A percentile compares a stretch with the other conserved stretches of the same genome.
Conservation (phyloP, 768 basidiomycete species). For the Naganishia kalamii region DNA sequence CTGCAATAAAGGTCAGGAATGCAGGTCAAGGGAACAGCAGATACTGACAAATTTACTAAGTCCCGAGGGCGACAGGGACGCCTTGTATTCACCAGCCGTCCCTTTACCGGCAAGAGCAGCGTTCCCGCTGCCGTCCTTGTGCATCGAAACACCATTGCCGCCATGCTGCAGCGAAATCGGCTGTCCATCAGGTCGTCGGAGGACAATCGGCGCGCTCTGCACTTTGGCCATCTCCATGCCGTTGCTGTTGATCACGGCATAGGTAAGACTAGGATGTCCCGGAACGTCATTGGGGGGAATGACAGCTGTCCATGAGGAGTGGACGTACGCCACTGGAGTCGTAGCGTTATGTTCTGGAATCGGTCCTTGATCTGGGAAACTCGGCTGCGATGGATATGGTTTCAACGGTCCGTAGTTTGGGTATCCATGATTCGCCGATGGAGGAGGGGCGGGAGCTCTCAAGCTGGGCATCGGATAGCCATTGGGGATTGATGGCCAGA, state of each 20-base stretch:
- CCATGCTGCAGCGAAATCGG: background rate
- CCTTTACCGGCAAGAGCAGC: too few relatives aligned
- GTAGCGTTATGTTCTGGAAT: too few relatives aligned
- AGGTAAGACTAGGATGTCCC: conserved; percentile 1
- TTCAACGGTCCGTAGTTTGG: too few relatives aligned
- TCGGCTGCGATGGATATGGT: too few relatives aligned
- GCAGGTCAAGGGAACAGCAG: background rate
- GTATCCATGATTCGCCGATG: too few relatives aligned
- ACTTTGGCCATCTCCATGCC: background rate
- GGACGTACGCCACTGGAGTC: background rate
- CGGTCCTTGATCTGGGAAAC: too few relatives aligned
- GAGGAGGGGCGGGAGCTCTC: too few relatives aligned
- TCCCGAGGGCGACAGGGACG: background rate
- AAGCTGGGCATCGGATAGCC: too few relatives aligned
- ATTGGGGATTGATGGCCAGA: too few relatives aligned
- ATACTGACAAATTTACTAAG: conserved; percentile 5
- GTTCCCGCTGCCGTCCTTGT: too few relatives aligned
- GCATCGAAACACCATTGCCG: background rate
- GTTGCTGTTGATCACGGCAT: too few relatives aligned
- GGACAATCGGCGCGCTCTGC: background rate
- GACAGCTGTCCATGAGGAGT: conserved; percentile 5
- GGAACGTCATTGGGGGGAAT: conserved; percentile 1
- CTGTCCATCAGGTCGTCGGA: background rate
- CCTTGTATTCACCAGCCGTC: background rate
- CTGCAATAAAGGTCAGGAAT: background rate